Evolutionary conservation across 192 early-diverging fungal species (phyloP), one percentile per base, ranked within the genome.

Genomic region (Backusella psychrophila): DNA sequence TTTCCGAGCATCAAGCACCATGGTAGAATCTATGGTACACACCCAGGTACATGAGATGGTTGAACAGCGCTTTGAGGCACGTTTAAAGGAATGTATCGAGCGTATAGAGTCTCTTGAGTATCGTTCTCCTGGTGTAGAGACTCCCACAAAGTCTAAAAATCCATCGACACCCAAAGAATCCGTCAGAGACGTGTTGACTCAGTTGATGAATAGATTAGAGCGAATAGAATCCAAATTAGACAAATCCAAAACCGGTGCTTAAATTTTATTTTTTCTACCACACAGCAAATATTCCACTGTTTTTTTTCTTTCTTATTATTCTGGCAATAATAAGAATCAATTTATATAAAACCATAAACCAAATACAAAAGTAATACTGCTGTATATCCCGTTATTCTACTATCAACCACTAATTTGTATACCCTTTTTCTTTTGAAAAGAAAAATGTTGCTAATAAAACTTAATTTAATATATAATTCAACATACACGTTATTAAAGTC

Each of bases 21-120:
- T 93, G 90, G 90, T 95, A 56, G 94, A 95, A 80, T 88, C 89
- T 8, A 83, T 94, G 21, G 91, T 95, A 9, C 83, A 89, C n/a
- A 78, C 82, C 2, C 93, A 93, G 77, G 90, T 94, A 77, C 82
- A 89, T 81, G 79, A 85, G 38, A 46, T 90, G 80, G 67, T 86
- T 81, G 83, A 71, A 1, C 39, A 80, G 29, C 75, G 85, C 79
- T 83, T 83, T 82, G 80, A 86, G 76, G 26, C 77, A 72, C 71
- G 79, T 77, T 75, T 80, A 83, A 77, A 86, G 36, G 72, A 67
- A 69, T 67, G 71, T 9, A 49, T 21, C 15, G 65, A 74, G 11
- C 59, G 77, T 26, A 39, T 78, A 8, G 41, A 36, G 15, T 35
- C 39, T 36, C 56, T 78, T 21, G 77, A 78, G 23, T 12, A 46